These are phyloP conservation scores for Arctium lappa DNA, from an alignment of 129 eudicot species.

Conservation along the genomic window DNA sequence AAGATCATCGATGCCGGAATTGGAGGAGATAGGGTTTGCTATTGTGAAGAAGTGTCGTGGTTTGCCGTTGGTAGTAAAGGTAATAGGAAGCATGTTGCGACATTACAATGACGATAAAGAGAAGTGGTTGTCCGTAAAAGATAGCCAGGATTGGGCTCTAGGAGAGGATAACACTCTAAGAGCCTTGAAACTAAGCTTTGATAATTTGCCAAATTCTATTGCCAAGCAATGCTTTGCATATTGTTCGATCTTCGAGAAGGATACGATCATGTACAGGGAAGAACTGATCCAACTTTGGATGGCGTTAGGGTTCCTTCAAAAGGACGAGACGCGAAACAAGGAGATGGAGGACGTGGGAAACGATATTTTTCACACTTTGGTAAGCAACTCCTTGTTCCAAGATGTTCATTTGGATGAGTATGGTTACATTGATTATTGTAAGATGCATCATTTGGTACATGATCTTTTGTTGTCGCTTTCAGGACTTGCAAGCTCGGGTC, in stretches of 20 bases:
- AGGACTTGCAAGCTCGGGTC: background rate
- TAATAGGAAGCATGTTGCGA: background rate
- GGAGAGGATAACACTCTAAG: background rate
- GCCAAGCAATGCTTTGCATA: background rate
- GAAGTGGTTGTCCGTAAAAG: background rate
- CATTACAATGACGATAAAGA: background rate
- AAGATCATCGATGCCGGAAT: background rate
- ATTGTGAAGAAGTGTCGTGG: background rate
- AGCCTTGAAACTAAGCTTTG: background rate
- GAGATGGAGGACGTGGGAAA: background rate
- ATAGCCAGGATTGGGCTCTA: background rate
- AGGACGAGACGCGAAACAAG: background rate
- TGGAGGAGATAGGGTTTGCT: background rate
- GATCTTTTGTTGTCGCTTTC: background rate
- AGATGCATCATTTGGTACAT: background rate
- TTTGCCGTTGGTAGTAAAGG: background rate
- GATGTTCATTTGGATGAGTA: background rate
- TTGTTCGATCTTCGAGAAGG: constrained; percentile 2
- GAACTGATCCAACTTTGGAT: constrained; percentile 13
- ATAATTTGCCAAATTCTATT: background rate
- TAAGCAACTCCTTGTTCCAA: background rate
- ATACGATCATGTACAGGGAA: background rate
- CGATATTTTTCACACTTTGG: background rate
- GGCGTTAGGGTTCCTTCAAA: constrained; percentile 4
- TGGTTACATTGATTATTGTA: background rate